Evolutionary conservation across 108 stramenopile genomes (phyloP), one percentile per base, ranked within the genome.

Genomic region (Nannochloropsis oceanica): DNA sequence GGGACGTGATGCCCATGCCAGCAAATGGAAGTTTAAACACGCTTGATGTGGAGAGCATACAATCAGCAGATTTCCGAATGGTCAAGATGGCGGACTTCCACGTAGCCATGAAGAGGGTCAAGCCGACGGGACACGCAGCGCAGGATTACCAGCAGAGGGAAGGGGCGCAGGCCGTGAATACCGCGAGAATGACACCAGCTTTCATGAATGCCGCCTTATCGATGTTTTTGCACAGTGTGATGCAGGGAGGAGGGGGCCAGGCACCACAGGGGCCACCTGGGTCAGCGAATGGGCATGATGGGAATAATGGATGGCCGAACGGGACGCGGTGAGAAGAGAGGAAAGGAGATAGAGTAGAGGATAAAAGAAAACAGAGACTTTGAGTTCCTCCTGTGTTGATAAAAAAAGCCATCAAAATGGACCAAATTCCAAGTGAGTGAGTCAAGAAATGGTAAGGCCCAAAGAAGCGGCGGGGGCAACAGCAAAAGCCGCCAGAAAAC

Each of bases 1-100:
- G 94, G 44, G 96, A 97, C 85, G 85, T 93, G 94, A 91, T 79
- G 90, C 89, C 42, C 93, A 93, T 13, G 85, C 44, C 83, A 26
- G 43, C 44, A 44, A 11, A 10, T 26, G 73, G 79, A 34, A n/a
- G 13, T 42, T 20, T 27, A 13, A 34, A 25, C 42, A 2, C 59
- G 20, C 25, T 27, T 8, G 73, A 27, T 42, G 84, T n/a, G 84
- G 25, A 27, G 13, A 34, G 84, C 11, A 11, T 25, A 27, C 59
- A 84, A 27, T 5, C 44, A 25, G 87, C 18, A 14, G 14, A 34
- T 24, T 18, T 27, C n/a, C 84, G 87, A 8, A 44, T 50, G 83
- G 50, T 87, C 26, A 44, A n/a, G 43, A 84, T 84, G 14, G 24
- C 25, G 79, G 87, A 87, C 84, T 84, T 87, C 50, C 25, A n/a